Evolutionary conservation across 2,329 filamentous ascomycete species (phyloP).

Genomic region (Colletotrichum viniferum): DNA sequence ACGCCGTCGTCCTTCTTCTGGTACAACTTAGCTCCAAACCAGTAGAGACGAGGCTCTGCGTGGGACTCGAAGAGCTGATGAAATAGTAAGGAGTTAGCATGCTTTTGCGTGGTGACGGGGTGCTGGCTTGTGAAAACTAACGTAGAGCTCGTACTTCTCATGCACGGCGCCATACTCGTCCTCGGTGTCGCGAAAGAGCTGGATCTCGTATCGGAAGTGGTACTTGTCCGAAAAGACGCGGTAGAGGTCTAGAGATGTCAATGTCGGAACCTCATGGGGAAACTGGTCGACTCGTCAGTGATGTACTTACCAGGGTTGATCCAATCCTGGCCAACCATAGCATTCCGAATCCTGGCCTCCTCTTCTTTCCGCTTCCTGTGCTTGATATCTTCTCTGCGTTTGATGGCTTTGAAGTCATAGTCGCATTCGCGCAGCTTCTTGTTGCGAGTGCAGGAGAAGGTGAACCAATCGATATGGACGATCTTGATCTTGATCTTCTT

Average conservation of each 20-base stretch:
- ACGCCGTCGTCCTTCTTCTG: conserved; percentile 37
- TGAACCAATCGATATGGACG: conserved; percentile 58
- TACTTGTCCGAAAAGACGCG: conserved; percentile 68
- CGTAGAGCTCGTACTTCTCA: conserved; percentile 55
- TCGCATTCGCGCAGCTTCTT: conserved; percentile 35
- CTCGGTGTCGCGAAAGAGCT: conserved; percentile 39
- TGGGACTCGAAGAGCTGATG: conserved; percentile 72
- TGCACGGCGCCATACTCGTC: conserved; percentile 12
- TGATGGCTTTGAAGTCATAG: conserved; percentile 41
- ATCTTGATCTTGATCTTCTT: conserved; percentile 40
- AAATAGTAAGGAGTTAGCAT: background rate
- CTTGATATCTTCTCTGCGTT: conserved; percentile 28
- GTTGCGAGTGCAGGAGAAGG: conserved; percentile 42
- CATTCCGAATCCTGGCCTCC: conserved; percentile 39
- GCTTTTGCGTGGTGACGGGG: background rate
- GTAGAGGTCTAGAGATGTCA: conserved; percentile 53
- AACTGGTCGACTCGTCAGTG: background rate
- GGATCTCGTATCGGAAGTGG: conserved; percentile 68
- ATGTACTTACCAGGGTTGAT: conserved; percentile 54
- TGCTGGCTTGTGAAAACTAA: conserved; percentile 39
- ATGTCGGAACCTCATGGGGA: background rate
- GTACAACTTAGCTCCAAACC: conserved; percentile 58
- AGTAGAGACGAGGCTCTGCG: conserved; percentile 63
- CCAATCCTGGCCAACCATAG: conserved; percentile 41
- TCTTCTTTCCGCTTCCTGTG: conserved; percentile 33